phyloP scores from a whole-genome alignment of 2,329 filamentous ascomycete genomes.

The Sclerotinia borealis region DNA sequence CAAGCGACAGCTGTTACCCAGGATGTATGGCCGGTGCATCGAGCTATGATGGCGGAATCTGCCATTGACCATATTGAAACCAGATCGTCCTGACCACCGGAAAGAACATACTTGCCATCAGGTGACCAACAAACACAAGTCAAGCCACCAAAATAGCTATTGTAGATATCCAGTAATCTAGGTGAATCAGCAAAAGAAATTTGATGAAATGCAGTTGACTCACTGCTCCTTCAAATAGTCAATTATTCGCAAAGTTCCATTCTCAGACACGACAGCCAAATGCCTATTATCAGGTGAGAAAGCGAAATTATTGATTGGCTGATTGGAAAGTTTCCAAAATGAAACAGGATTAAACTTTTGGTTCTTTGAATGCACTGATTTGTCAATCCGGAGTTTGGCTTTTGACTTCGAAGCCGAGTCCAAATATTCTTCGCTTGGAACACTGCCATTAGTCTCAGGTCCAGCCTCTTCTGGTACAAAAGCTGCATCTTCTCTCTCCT shows the following conservation, averaged over 20 bases:
- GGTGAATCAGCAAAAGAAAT: slow-evolving; percentile 14
- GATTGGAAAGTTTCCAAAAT: slow-evolving; percentile 86
- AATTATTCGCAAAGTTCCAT: slow-evolving; percentile 82
- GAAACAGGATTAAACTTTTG: slow-evolving; percentile 91
- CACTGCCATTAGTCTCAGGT: slow-evolving; percentile 28
- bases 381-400: slow-evolving; percentile 63
- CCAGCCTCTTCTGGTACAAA: slow-evolving; percentile 65
- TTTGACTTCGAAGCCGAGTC: slow-evolving; percentile 26
- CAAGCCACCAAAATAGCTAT: slow-evolving; percentile 88
- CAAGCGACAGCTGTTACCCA: slow-evolving; percentile 94
- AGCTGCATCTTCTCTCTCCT: slow-evolving; percentile 84
- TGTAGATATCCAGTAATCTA: slow-evolving; percentile 79
- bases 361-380: slow-evolving; percentile 89
- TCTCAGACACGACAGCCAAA: slow-evolving; percentile 84
- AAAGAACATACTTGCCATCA: slow-evolving; percentile 91
- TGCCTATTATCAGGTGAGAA: slow-evolving; percentile 88
- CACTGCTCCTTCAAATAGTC: slow-evolving; percentile 89
- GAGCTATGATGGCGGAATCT: slow-evolving; percentile 77
- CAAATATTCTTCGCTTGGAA: slow-evolving; percentile 27
- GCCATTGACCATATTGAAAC: slow-evolving; percentile 92
- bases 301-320: slow-evolving; percentile 82
- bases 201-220: slow-evolving; percentile 30
- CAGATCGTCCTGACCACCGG: slow-evolving; percentile 91
- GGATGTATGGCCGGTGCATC: slow-evolving; percentile 91
- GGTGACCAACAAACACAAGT: slow-evolving; percentile 96